Evolutionary conservation across 352 stramenopile genomes (phyloP).

Genomic region (Phytophthora pini): DNA sequence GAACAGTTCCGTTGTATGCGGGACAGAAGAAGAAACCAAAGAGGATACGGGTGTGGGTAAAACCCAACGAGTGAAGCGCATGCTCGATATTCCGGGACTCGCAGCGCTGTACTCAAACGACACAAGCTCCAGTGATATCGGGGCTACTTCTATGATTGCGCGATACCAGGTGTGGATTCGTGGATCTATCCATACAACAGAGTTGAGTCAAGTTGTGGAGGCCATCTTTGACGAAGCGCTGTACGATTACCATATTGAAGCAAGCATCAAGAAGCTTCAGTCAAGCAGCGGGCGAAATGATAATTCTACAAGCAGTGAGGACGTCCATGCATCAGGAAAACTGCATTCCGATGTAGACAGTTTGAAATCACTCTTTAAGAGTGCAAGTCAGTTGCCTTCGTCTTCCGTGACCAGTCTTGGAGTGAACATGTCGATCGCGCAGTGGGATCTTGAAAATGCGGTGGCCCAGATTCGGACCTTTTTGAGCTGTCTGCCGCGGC

Average conservation of each 20-base stretch:
- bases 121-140: neutral
- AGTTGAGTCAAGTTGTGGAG: slow-evolving; percentile 71
- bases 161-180: slow-evolving; percentile 81
- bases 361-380: slow-evolving; percentile 61
- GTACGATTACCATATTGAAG: slow-evolving; percentile 83
- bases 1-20: slow-evolving; percentile 6
- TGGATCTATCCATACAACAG: slow-evolving; percentile 58
- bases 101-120: slow-evolving; percentile 22
- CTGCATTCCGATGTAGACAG: slow-evolving; percentile 41
- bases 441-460: slow-evolving; percentile 70
- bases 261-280: slow-evolving; percentile 46
- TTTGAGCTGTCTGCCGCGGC: slow-evolving; percentile 58
- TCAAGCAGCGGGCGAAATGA: slow-evolving; percentile 9
- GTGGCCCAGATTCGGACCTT: slow-evolving; percentile 61
- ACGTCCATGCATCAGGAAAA: neutral
- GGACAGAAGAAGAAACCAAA: slow-evolving; percentile 11
- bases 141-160: slow-evolving; percentile 30
- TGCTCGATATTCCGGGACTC: slow-evolving; percentile 38
- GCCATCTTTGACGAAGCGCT: slow-evolving; percentile 78
- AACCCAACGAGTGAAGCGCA: slow-evolving; percentile 17
- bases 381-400: slow-evolving; percentile 47
- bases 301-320: slow-evolving; percentile 8
- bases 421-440: slow-evolving; percentile 48
- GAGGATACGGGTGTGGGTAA: slow-evolving; percentile 1
- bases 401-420: slow-evolving; percentile 67